phyloP scores from a whole-genome alignment of 352 stramenopile genomes.

The Phytophthora vignae region DNA sequence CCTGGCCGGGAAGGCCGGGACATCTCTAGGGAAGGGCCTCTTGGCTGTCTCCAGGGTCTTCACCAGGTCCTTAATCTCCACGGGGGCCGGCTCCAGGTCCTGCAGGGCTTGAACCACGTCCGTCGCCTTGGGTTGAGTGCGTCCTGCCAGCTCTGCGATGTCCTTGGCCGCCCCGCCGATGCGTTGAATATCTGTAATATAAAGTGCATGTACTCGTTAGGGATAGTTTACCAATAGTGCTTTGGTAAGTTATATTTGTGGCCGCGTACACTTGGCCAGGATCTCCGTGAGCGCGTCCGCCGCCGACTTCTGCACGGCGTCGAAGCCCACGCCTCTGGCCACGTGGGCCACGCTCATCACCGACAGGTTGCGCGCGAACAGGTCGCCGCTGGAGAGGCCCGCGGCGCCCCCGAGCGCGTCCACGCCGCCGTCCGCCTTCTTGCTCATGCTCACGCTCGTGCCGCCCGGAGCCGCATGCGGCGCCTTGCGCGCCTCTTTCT shows the following conservation, averaged over 20 bases:
- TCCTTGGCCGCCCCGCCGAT: slow-evolving; percentile 61
- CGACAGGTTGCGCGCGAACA: slow-evolving; percentile 60
- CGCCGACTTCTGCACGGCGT: slow-evolving; percentile 59
- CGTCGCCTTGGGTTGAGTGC: slow-evolving; percentile 55
- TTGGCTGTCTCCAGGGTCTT: slow-evolving; percentile 64
- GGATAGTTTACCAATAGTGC: slow-evolving; percentile 6
- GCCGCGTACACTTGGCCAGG: slow-evolving; percentile 50
- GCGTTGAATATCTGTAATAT: slow-evolving; percentile 52
- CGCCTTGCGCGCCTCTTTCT: slow-evolving; percentile 36
- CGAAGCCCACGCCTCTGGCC: slow-evolving; percentile 59
- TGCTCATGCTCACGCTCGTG: slow-evolving; percentile 60
- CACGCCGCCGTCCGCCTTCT: slow-evolving; percentile 35
- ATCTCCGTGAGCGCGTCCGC: slow-evolving; percentile 61
- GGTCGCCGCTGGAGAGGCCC: slow-evolving; percentile 43
- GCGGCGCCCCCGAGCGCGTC: slow-evolving; percentile 28
- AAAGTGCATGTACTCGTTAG: slow-evolving; percentile 1
- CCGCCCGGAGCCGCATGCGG: slow-evolving; percentile 23
- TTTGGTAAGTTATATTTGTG: slow-evolving; percentile 20
- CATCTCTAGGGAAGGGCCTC: slow-evolving; percentile 61
- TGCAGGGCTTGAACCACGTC: slow-evolving; percentile 58
- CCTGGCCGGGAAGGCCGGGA: slow-evolving; percentile 56
- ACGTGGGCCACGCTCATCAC: slow-evolving; percentile 63
- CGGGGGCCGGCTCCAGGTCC: slow-evolving; percentile 52
- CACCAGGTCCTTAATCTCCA: slow-evolving; percentile 58
- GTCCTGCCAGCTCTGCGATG: slow-evolving; percentile 60